phyloP scores from a whole-genome alignment of 2,329 filamentous ascomycete species.

The Amauroascus niger region DNA sequence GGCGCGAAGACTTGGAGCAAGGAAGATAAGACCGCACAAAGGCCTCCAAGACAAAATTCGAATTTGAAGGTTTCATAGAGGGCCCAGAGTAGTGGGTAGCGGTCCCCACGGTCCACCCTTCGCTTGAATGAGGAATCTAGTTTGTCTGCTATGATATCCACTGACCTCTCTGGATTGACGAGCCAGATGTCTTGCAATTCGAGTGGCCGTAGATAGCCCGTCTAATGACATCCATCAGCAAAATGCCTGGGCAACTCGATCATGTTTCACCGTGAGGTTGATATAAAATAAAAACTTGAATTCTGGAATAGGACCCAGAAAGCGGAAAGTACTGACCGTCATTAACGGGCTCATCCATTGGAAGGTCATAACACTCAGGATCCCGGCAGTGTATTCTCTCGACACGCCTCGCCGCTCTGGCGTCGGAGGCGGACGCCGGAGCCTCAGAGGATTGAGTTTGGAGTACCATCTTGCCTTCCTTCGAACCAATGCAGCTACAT shows the following conservation, averaged over 20 bases:
- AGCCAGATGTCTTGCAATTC: conserved; percentile 79
- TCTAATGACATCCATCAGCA: conserved; percentile 36
- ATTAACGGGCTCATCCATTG: conserved; percentile 88
- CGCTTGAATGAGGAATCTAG: conserved; percentile 60
- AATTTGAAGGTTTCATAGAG: conserved; percentile 75
- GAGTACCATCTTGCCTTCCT: conserved; percentile 30
- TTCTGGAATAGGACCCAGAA: background rate
- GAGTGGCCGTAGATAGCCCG: conserved; percentile 74
- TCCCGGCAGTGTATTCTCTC: conserved; percentile 61
- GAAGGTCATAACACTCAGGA: conserved; percentile 69
- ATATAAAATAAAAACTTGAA: background rate
- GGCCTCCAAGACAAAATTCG: conserved; percentile 78
- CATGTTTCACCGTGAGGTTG: too few relatives aligned
- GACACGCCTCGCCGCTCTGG: conserved; percentile 48
- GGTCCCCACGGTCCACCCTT: conserved; percentile 57
- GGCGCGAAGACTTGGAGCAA: conserved; percentile 70
- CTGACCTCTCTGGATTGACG: conserved; percentile 70
- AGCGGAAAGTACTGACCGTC: conserved; percentile 44
- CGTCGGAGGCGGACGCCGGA: conserved; percentile 45
- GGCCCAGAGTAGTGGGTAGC: conserved; percentile 66
- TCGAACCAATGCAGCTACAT: background rate
- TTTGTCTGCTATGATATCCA: conserved; percentile 57
- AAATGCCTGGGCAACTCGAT: too few relatives aligned
- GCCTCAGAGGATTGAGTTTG: conserved; percentile 38
- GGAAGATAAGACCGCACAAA: conserved; percentile 62